Evolutionary conservation across 1,284 basidiomycete species (phyloP).

Genomic region (Tausonia pullulans): DNA sequence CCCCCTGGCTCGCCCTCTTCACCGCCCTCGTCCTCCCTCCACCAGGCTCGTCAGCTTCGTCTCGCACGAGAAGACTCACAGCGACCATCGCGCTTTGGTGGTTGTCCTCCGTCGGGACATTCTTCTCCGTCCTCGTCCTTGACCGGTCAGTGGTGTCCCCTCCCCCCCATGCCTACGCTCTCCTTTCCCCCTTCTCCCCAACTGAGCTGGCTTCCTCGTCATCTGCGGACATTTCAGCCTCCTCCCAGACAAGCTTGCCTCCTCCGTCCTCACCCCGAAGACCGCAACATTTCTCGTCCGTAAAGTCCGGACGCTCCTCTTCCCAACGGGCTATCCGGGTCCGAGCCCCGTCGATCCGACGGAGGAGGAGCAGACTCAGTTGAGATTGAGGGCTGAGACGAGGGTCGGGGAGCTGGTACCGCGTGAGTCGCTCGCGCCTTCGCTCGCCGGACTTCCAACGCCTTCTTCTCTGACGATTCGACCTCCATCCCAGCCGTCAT

Average conservation of each 20-base stretch:
- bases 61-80: too few species aligned
- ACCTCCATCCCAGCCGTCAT: not conserved
- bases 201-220: too few species aligned
- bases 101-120: too few species aligned
- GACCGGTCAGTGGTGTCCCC: too few species aligned
- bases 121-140: too few species aligned
- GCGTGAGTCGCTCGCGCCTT: not conserved
- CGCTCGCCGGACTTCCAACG: too few species aligned
- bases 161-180: too few species aligned
- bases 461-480: not conserved
- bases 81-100: too few species aligned
- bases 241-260: not conserved
- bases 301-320: not conserved
- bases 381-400: not conserved
- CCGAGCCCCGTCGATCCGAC: not conserved
- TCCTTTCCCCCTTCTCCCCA: too few species aligned
- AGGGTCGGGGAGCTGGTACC: not conserved
- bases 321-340: not conserved
- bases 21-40: too few species aligned
- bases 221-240: not conserved
- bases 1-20: not conserved
- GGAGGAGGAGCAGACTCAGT: not conserved
- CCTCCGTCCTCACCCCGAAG: not conserved
- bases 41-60: too few species aligned
- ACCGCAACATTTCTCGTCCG: not conserved